Percentiles rank a stretch among this genome's conserved stretches.
phyloP scores from a whole-genome alignment of 2,329 filamentous ascomycete genomes.

The Aspergillus uvarum region DNA sequence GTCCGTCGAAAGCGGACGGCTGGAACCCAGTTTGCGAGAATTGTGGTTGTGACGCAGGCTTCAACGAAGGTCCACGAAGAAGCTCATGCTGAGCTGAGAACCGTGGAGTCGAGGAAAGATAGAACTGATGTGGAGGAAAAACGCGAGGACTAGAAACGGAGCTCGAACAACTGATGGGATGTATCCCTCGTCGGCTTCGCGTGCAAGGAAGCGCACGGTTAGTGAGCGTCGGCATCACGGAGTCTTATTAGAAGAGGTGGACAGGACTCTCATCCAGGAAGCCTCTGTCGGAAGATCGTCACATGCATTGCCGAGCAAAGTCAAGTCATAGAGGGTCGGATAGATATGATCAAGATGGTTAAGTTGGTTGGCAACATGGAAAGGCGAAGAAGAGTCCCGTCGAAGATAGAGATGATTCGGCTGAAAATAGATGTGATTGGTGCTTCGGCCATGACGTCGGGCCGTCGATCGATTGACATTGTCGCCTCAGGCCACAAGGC shows the following conservation, averaged over 20 bases:
- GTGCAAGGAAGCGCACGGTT: slow-evolving; percentile 1
- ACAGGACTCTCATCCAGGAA: neutral
- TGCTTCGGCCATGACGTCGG: slow-evolving; percentile 10
- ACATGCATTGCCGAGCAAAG: neutral
- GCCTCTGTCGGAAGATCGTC: neutral
- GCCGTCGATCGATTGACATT: neutral
- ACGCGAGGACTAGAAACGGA: slow-evolving; percentile 4
- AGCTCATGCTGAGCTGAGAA: slow-evolving; percentile 40
- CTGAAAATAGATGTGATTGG: neutral
- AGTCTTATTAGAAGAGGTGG: neutral
- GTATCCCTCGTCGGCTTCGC: slow-evolving; percentile 6
- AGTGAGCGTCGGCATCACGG: slow-evolving; percentile 16
- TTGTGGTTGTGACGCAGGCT: slow-evolving; percentile 20
- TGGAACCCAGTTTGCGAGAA: slow-evolving; percentile 28
- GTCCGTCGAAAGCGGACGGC: slow-evolving; percentile 23
- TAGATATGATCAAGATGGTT: neutral
- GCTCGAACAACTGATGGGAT: slow-evolving; percentile 5
- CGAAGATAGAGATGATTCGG: neutral
- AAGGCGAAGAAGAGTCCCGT: neutral
- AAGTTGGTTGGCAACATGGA: neutral
- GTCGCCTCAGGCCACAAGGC: neutral
- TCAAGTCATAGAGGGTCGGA: neutral
- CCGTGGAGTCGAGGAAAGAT: slow-evolving; percentile 29
- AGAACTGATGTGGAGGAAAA: slow-evolving; percentile 20
- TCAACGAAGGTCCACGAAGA: slow-evolving; percentile 37